Conservation (phyloP, 2,329 filamentous ascomycete species). For the Cryphonectria naterciae region DNA sequence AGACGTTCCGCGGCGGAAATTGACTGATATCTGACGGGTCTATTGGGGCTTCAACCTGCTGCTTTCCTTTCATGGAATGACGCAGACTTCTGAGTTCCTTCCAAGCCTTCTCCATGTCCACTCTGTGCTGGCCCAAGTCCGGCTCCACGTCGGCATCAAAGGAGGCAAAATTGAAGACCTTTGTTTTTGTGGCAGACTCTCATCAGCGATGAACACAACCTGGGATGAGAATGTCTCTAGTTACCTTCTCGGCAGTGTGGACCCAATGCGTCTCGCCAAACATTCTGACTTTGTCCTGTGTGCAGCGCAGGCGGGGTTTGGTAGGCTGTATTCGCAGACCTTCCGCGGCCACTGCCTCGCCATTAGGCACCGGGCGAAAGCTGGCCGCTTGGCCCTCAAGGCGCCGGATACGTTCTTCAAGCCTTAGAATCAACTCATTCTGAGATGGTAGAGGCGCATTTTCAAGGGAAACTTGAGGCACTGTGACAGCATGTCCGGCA, state of each 20-base stretch:
- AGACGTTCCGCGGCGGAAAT: slow-evolving; percentile 44
- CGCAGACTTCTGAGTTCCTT: slow-evolving; percentile 4
- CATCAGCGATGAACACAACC: not conserved
- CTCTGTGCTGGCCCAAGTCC: not conserved
- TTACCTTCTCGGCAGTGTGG: slow-evolving; percentile 18
- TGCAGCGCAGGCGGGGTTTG: slow-evolving; percentile 13
- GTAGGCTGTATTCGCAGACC: not conserved
- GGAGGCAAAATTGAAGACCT: slow-evolving; percentile 9
- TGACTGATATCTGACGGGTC: slow-evolving; percentile 35
- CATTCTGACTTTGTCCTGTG: slow-evolving; percentile 12
- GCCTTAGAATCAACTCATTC: not conserved
- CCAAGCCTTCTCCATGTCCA: not conserved
- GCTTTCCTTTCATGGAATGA: not conserved
- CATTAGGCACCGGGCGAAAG: not conserved
- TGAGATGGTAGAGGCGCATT: too few species aligned
- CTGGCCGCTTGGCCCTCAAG: slow-evolving; percentile 5
- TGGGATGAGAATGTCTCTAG: too few species aligned
- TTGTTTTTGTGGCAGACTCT: not conserved
- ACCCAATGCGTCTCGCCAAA: slow-evolving; percentile 18
- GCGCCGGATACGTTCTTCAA: slow-evolving; percentile 5
- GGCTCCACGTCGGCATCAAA: slow-evolving; percentile 9
- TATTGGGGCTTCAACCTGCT: not conserved
- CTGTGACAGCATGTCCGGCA: not conserved
- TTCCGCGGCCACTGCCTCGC: not conserved
- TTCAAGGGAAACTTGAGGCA: not conserved